Percentiles rank a stretch among this genome's conserved stretches.
Evolutionary conservation across 2,329 filamentous ascomycete genomes (phyloP).

Genomic region (Alternaria sp.): DNA sequence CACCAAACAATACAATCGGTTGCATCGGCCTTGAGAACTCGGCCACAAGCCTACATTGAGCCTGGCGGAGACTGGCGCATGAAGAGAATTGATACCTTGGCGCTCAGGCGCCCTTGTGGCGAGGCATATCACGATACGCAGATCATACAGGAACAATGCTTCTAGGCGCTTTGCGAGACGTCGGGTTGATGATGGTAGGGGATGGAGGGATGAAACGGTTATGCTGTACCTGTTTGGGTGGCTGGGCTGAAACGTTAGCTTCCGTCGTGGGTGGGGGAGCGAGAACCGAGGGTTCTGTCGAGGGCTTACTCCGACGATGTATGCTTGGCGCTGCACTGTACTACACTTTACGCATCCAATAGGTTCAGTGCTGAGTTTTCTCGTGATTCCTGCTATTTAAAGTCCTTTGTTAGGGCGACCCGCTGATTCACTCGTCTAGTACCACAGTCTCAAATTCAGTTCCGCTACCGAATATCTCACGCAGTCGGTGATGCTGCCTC

Average conservation of each 20-base stretch:
- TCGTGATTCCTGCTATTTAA: neutral
- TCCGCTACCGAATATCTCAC: neutral
- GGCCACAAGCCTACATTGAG: slow-evolving; percentile 1
- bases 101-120: slow-evolving; percentile 3
- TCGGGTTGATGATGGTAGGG: slow-evolving; percentile 2
- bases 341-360: neutral
- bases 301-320: neutral
- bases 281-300: neutral
- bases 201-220: slow-evolving; percentile 12
- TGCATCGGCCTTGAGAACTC: neutral
- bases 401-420: neutral
- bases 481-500: neutral
- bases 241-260: slow-evolving; percentile 16
- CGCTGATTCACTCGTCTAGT: neutral
- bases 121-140: slow-evolving; percentile 21
- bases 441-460: neutral
- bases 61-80: slow-evolving; percentile 12
- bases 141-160: slow-evolving; percentile 20
- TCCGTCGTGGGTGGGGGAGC: neutral
- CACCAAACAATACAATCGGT: slow-evolving; percentile 12
- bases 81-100: slow-evolving; percentile 5
- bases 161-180: slow-evolving; percentile 4
- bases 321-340: neutral
- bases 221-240: slow-evolving; percentile 14
- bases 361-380: neutral